These are phyloP conservation scores for Agrostemma githago DNA, from an alignment of 148 eudicot species.

Conservation along the genomic window DNA sequence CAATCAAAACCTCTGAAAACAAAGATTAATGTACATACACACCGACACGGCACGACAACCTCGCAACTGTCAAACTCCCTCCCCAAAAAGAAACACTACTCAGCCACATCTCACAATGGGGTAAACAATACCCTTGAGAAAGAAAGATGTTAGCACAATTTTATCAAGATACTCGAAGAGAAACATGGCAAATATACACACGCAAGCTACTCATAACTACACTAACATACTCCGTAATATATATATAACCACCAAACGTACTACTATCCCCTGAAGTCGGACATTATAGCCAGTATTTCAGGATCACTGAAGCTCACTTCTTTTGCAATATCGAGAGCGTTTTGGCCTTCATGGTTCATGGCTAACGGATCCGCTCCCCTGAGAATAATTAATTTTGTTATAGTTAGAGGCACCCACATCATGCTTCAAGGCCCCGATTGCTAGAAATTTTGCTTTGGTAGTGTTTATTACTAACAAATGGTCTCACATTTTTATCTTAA, in stretches of 20 bases:
- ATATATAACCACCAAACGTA: slow-evolving; percentile 9
- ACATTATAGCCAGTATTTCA: slow-evolving; percentile 61
- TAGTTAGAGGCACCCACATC: background rate
- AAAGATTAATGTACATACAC: slow-evolving; percentile 8
- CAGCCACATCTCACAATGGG: background rate
- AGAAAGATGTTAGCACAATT: slow-evolving; percentile 8
- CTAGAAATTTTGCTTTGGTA: background rate
- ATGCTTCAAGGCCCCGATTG: background rate
- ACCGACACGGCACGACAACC: background rate
- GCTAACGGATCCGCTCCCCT: slow-evolving; percentile 85
- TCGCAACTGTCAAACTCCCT: background rate
- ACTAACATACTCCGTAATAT: slow-evolving; percentile 16
- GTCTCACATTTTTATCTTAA: too few relatives aligned
- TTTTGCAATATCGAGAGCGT: slow-evolving; percentile 57
- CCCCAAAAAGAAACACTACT: background rate
- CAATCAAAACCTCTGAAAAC: background rate
- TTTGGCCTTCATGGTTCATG: slow-evolving; percentile 54
- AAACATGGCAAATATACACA: slow-evolving; percentile 28
- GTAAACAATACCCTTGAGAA: slow-evolving; percentile 4
- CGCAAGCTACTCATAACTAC: slow-evolving; percentile 24
- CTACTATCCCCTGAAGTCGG: slow-evolving; percentile 41
- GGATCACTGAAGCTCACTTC: slow-evolving; percentile 60
- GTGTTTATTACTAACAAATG: background rate
- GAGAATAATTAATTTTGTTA: slow-evolving; percentile 21
- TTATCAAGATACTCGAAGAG: slow-evolving; percentile 1